These are phyloP conservation scores for Ambrosia trifida DNA, from an alignment of 129 eudicot genomes.

Conservation along the genomic window DNA sequence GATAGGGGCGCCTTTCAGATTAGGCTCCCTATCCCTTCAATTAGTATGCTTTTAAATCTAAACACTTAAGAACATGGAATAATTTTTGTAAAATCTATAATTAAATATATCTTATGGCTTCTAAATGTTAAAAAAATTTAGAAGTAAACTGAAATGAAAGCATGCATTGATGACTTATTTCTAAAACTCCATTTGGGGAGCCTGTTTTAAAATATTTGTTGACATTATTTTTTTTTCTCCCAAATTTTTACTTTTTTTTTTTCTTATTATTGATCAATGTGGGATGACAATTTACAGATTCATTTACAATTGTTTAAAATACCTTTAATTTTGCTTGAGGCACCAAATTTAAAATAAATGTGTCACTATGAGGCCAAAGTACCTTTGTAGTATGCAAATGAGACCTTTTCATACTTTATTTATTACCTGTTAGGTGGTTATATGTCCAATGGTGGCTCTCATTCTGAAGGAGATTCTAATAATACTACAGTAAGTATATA, in stretches of 20 bases:
- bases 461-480: slow-evolving; percentile 72
- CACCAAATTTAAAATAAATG: neutral
- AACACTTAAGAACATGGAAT: neutral
- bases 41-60: neutral
- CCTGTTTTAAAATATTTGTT: too few relatives aligned
- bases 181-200: too few relatives aligned
- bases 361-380: neutral
- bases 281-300: too few relatives aligned
- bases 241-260: too few relatives aligned
- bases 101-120: too few relatives aligned
- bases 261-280: too few relatives aligned
- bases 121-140: too few relatives aligned
- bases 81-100: neutral
- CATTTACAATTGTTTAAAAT: neutral
- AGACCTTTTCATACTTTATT: neutral
- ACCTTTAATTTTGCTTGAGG: neutral
- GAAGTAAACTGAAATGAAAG: too few relatives aligned
- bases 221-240: too few relatives aligned
- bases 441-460: slow-evolving; percentile 68
- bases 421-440: slow-evolving; percentile 54
- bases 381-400: slow-evolving; percentile 11
- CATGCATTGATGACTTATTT: too few relatives aligned
- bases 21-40: neutral
- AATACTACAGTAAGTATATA: slow-evolving; percentile 61
- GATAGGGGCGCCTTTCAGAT: too few relatives aligned